A percentile compares a stretch with the other conserved stretches of the same genome.
Evolutionary conservation across 805 yeast genomes (phyloP).

Genomic region (Candida montana): DNA sequence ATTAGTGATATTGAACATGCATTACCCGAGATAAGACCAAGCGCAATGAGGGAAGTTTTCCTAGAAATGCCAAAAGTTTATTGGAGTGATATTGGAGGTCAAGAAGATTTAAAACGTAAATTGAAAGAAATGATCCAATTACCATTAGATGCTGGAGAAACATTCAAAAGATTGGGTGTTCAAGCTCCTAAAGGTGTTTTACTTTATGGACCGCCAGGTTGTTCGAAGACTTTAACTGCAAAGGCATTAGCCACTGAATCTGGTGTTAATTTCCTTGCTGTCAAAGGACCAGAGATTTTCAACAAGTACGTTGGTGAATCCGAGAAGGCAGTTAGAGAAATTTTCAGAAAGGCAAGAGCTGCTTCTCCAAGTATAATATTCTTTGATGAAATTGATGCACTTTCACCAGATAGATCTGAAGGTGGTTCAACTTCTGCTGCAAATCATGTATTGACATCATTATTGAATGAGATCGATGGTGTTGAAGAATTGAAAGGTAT

Average conservation of each 20-base stretch:
- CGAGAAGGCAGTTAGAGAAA: conserved; percentile 88
- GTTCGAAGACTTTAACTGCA: conserved; percentile 92
- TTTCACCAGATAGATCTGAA: conserved; percentile 69
- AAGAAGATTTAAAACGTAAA: conserved; percentile 72
- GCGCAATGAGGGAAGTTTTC: conserved; percentile 95
- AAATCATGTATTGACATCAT: conserved; percentile 81
- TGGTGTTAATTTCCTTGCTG: conserved; percentile 88
- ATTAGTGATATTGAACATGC: conserved; percentile 64
- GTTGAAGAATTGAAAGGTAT: conserved; percentile 93
- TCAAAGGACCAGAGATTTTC: conserved; percentile 94
- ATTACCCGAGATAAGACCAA: conserved; percentile 77
- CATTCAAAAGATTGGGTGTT: conserved; percentile 75
- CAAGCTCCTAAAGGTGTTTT: conserved; percentile 90
- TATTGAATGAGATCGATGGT: conserved; percentile 94
- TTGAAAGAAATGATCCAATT: conserved; percentile 86
- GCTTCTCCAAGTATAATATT: conserved; percentile 93
- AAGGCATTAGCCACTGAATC: conserved; percentile 95
- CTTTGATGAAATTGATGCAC: conserved; percentile 95
- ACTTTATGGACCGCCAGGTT: conserved; percentile 97
- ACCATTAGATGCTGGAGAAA: conserved; percentile 77
- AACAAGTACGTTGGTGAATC: conserved; percentile 96
- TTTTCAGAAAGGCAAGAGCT: conserved; percentile 88
- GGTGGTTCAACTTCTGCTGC: conserved; percentile 61
- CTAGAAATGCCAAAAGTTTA: conserved; percentile 90
- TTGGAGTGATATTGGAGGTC: conserved; percentile 97